Base-by-base conservation (phyloP, 2,329 filamentous ascomycete species). In the Aspergillus terreus region DNA sequence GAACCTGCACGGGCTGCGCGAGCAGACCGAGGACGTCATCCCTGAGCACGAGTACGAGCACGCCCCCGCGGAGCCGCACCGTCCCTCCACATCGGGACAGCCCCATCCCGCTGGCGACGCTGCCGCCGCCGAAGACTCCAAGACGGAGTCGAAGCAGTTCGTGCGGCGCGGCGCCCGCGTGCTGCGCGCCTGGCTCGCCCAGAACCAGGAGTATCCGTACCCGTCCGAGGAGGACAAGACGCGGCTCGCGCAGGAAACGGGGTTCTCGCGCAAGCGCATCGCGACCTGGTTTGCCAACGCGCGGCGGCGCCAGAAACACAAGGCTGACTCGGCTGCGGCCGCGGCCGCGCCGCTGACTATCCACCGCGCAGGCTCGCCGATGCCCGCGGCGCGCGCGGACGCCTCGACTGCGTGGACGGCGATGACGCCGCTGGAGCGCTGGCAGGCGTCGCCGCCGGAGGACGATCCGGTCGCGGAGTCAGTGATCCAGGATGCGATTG, bases 281-380 rank as follows among this genome's bases (percentile, higher is more conserved):
- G 64, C 73, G 19, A 78, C 77, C 47, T 80, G 77, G 77, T 79
- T 80, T 56, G 71, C 76, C 19, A 80, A 80, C 55, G 76, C 76
- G 1, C 69, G 78, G 17, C 71, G 78, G 6, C 76, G 77, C 1
- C 73, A 78, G 40, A 72, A 76, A 6, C 62, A 76, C 35, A 65
- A 60, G 33, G 35, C 35, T 64, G 17, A 61, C 4, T 32, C 36
- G 10, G 41, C n/a, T 14, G 43, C 15, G 21, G 33, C 17, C 42
- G 19, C 40, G 6, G 19, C 40, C 6, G 40, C 40, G 11, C 40
- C 40, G 4, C 15, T 19, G 35, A 65, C 64, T 17, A 55, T 67
- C 23, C 69, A 68, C 55, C 65, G 64, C 9, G 65, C 69, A 0
- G 75, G 74, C 2, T 78, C 77, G 2, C 76, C 76, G 1, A 73